Base-by-base conservation (phyloP, 768 basidiomycete species). In the Termitomyces titanicus region DNA sequence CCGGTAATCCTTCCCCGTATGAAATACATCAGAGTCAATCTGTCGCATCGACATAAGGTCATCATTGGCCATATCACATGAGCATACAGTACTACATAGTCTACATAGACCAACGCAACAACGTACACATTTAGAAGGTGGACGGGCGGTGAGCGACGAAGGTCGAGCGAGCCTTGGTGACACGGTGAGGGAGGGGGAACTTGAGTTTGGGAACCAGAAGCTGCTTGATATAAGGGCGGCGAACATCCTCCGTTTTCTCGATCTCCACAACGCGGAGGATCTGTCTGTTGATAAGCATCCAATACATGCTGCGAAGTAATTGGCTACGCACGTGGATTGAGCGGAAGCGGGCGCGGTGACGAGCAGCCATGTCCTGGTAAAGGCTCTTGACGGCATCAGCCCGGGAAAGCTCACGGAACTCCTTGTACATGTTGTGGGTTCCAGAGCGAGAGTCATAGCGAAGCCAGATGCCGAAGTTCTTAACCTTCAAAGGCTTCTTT, bases 351-450 rank as follows among this genome's bases (percentile, higher is more conserved):
- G 97, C 97, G 77, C 96, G 94, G 76, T 99, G 96, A 64, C 95
- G 84, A 60, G 97, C 94, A 67, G 97, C 93, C 96, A 99, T 98
- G 77, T 98, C 96, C 79, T 98, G 96, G 85, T 98, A 98, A 72
- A 98, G 75, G 65, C 87, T 81, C 82, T 91, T 94, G 71, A 98
- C 97, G 55, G 97, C 96, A 71, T 92, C 95, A 57, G 92, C 88
- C 61, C 97, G 88, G 64, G 82, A 82, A 65, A 99, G 88, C 66
- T 98, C 96, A 69, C 94, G 92, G 89, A 92, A 98, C 75, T 92
- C 90, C 85, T 95, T 95, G 90, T 97, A 97, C 94, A 98, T 96
- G 86, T 99, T 99, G 88, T 98, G 97, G 44, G 97, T 99, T 61
- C 97, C 97, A 49, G 95, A 97, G 66, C 96, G 94, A 52, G 96